phyloP scores from a whole-genome alignment of 352 stramenopile species.

The Saprolegnia diclina region DNA sequence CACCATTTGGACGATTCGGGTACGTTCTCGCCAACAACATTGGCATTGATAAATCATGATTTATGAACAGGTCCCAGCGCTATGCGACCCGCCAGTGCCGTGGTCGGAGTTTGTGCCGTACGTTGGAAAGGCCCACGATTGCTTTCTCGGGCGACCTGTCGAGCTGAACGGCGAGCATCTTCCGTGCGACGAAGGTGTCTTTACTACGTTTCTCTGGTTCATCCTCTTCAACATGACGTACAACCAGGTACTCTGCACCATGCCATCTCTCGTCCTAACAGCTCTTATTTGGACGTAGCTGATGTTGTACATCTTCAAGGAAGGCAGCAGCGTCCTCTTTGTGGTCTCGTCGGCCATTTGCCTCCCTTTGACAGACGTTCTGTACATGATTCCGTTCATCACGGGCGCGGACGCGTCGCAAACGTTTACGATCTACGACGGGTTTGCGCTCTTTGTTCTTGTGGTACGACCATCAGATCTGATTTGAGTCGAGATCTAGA shows the following conservation, averaged over 20 bases:
- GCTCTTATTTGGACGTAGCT: background rate
- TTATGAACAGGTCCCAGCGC: constrained; percentile 20
- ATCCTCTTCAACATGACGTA: constrained; percentile 30
- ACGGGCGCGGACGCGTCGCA: constrained; percentile 9
- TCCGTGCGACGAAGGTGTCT: constrained; percentile 22
- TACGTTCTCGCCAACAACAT: constrained; percentile 8
- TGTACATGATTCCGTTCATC: constrained; percentile 28
- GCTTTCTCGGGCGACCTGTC: constrained; percentile 26
- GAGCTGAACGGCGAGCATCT: constrained; percentile 18
- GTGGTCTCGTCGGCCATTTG: constrained; percentile 31
- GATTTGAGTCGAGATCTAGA: too few relatives aligned
- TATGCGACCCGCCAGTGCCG: constrained; percentile 23
- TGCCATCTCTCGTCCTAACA: background rate
- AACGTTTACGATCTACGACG: constrained; percentile 27
- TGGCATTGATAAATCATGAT: background rate
- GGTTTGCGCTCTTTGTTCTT: constrained; percentile 26
- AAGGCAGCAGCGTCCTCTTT: constrained; percentile 30
- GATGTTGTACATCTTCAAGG: constrained; percentile 32
- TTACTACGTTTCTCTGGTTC: constrained; percentile 24
- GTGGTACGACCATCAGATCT: constrained; percentile 1
- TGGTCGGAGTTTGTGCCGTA: constrained; percentile 26
- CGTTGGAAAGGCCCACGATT: constrained; percentile 19
- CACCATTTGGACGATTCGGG: constrained; percentile 27
- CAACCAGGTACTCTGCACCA: constrained; percentile 25
- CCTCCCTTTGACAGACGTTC: constrained; percentile 17